Evolutionary conservation across 768 basidiomycete genomes (phyloP).

Genomic region (Chiua virens): DNA sequence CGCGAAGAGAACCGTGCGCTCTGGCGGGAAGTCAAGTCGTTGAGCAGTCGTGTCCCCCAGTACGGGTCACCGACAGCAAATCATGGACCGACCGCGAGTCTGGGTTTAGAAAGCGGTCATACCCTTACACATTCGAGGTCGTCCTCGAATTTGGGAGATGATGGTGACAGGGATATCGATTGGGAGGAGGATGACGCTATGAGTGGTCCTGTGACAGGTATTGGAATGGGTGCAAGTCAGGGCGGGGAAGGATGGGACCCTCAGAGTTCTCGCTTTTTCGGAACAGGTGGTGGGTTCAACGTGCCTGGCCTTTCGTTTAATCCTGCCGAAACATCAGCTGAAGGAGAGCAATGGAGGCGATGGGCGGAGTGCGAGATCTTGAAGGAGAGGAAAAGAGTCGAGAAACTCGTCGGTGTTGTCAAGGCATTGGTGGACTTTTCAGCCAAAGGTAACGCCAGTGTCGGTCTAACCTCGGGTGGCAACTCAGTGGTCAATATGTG

Average conservation of each 20-base stretch:
- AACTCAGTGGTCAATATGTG: not conserved
- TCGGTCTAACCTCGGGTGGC: not conserved
- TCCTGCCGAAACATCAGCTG: not conserved
- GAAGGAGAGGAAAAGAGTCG: slow-evolving; percentile 63
- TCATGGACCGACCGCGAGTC: slow-evolving; percentile 1
- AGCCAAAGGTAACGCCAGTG: slow-evolving; percentile 41
- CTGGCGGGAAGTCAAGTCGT: slow-evolving; percentile 36
- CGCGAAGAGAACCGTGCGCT: slow-evolving; percentile 70
- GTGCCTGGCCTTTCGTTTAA: slow-evolving; percentile 13
- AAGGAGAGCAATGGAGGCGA: slow-evolving; percentile 27
- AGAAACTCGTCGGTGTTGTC: slow-evolving; percentile 58
- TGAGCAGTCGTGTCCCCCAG: slow-evolving; percentile 25
- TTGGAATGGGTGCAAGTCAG: slow-evolving; percentile 15
- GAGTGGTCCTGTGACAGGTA: slow-evolving; percentile 10
- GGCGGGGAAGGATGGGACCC: slow-evolving; percentile 27
- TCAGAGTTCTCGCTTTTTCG: slow-evolving; percentile 17
- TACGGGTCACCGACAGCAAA: not conserved
- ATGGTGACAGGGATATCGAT: slow-evolving; percentile 25
- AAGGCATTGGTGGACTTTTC: slow-evolving; percentile 64
- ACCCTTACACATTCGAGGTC: slow-evolving; percentile 26
- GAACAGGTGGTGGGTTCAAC: slow-evolving; percentile 10
- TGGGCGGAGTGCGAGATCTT: slow-evolving; percentile 39
- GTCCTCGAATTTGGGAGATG: slow-evolving; percentile 29
- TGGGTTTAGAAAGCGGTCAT: slow-evolving; percentile 17
- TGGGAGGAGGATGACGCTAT: slow-evolving; percentile 32